Percentiles rank a stretch among this genome's conserved stretches.
Evolutionary conservation across 202 grass and related monocot species (phyloP).

Genomic region (Cymbopogon flexuosus): DNA sequence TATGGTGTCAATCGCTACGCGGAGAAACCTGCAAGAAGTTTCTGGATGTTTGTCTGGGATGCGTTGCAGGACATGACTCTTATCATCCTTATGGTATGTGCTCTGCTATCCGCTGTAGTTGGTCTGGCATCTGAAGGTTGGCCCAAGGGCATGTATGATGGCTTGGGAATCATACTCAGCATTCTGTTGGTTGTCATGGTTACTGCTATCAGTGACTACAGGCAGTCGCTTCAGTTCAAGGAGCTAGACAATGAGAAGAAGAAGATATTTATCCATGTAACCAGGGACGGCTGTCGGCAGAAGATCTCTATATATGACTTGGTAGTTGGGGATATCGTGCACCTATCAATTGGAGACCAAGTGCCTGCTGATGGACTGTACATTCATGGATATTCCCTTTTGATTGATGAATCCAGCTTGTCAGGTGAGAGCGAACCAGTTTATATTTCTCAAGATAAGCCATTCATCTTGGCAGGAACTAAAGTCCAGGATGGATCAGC

Average conservation of each 20-base stretch:
- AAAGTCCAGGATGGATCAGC: conserved; percentile 86
- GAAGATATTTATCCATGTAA: conserved; percentile 72
- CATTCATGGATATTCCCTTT: conserved; percentile 61
- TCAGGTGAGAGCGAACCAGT: conserved; percentile 72
- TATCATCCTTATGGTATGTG: conserved; percentile 71
- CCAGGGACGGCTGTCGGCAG: conserved; percentile 51
- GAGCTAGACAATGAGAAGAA: conserved; percentile 89
- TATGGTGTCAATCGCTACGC: conserved; percentile 56
- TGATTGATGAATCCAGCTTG: conserved; percentile 78
- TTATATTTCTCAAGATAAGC: conserved; percentile 54
- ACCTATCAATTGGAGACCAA: conserved; percentile 73
- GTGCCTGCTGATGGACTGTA: conserved; percentile 72
- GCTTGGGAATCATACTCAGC: conserved; percentile 75
- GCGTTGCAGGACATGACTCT: conserved; percentile 73
- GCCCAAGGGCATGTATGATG: conserved; percentile 79
- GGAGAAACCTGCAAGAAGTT: conserved; percentile 65
- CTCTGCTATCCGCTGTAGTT: conserved; percentile 61
- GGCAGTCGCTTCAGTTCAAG: conserved; percentile 81
- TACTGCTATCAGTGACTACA: conserved; percentile 77
- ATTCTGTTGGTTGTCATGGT: conserved; percentile 78
- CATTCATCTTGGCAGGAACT: conserved; percentile 74
- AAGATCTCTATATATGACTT: conserved; percentile 69
- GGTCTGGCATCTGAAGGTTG: conserved; percentile 69
- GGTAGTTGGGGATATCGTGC: conserved; percentile 68
- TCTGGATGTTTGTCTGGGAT: conserved; percentile 83